Evolutionary conservation across 257 asterid genomes (phyloP).

Genomic region (Rehmannia glutinosa): DNA sequence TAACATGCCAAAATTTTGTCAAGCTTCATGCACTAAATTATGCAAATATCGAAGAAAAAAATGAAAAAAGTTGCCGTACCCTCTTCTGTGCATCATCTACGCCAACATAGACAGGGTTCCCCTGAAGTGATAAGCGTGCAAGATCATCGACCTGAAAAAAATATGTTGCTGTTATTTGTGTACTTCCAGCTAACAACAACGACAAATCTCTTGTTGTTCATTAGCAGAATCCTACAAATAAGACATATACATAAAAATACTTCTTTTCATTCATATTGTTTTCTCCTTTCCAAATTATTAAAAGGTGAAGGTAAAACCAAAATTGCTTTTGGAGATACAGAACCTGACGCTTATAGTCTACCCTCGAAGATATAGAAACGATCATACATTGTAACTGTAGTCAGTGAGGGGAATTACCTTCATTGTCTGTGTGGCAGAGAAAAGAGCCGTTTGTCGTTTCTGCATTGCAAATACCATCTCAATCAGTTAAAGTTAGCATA

Average conservation of each 20-base stretch:
- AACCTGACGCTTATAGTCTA: too few relatives aligned
- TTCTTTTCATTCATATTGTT: too few relatives aligned
- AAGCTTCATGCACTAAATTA: too few relatives aligned
- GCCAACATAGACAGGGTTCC: constrained; percentile 52
- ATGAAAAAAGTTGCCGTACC: constrained; percentile 32
- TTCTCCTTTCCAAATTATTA: too few relatives aligned
- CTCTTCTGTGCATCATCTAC: constrained; percentile 68
- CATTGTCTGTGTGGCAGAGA: constrained; percentile 83
- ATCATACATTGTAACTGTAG: too few relatives aligned
- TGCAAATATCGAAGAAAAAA: background rate
- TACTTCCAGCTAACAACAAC: too few relatives aligned
- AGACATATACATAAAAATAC: too few relatives aligned
- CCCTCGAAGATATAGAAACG: background rate
- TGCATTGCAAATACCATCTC: constrained; percentile 30
- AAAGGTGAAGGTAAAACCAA: too few relatives aligned
- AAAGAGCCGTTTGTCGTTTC: constrained; percentile 79
- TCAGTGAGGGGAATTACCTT: constrained; percentile 35
- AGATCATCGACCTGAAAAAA: constrained; percentile 72
- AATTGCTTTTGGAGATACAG: too few relatives aligned
- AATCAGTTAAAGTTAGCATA: background rate
- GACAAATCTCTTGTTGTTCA: too few relatives aligned
- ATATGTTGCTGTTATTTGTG: background rate
- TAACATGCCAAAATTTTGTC: constrained; percentile 5
- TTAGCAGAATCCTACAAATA: background rate
- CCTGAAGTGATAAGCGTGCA: constrained; percentile 66